Evolutionary conservation across 805 yeast species (phyloP).

Genomic region (Candida alai): DNA sequence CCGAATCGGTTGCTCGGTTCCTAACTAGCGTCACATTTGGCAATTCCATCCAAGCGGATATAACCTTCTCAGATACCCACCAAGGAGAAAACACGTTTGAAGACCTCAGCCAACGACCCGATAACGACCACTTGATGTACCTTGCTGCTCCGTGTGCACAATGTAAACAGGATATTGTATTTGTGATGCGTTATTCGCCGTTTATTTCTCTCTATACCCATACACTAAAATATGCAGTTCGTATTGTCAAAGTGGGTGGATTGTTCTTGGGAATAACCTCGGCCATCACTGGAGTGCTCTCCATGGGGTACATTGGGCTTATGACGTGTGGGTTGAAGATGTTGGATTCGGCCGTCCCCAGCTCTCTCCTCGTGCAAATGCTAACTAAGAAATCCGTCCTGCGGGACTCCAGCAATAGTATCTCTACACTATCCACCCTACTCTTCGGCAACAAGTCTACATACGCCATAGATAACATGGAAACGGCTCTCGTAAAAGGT

Average conservation of each 20-base stretch:
- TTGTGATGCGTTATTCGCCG: slow-evolving; percentile 27
- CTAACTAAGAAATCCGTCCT: slow-evolving; percentile 13
- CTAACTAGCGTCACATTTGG: too few species aligned
- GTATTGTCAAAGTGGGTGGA: slow-evolving; percentile 27
- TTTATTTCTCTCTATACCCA: slow-evolving; percentile 19
- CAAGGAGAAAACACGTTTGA: too few species aligned
- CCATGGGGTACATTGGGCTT: slow-evolving; percentile 37
- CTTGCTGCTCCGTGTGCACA: slow-evolving; percentile 38
- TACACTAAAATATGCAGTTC: slow-evolving; percentile 14
- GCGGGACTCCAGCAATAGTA: slow-evolving; percentile 1
- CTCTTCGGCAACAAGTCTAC: slow-evolving; percentile 11
- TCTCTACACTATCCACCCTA: slow-evolving; percentile 8
- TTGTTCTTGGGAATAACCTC: slow-evolving; percentile 34
- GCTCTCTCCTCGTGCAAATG: slow-evolving; percentile 26
- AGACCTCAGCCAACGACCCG: too few species aligned
- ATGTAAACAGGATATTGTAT: slow-evolving; percentile 33
- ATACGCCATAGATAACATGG: slow-evolving; percentile 23
- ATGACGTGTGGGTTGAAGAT: slow-evolving; percentile 36
- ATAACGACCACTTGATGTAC: slow-evolving; percentile 10
- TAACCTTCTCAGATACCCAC: too few species aligned
- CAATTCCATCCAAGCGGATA: too few species aligned
- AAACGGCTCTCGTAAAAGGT: slow-evolving; percentile 28
- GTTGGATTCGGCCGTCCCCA: slow-evolving; percentile 34
- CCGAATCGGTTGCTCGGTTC: too few species aligned
- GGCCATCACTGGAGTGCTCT: slow-evolving; percentile 36